Base-by-base conservation (phyloP, 73 alveolate species). In the Stentor coeruleus region DNA sequence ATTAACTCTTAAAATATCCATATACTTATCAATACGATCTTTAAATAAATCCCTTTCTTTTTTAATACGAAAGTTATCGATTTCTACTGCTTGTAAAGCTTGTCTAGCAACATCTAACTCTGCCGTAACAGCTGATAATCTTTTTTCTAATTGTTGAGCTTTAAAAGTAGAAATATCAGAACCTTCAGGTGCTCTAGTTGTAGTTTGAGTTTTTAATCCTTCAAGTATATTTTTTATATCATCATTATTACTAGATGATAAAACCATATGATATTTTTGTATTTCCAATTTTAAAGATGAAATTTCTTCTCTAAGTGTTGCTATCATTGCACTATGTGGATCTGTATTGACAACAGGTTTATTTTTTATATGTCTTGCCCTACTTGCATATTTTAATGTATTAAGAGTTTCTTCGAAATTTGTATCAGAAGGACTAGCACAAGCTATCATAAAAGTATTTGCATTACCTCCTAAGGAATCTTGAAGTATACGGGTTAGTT, bases 391-490 rank as follows among this genome's bases (percentile, higher is more conserved):
- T 81, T 97, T 96, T 75, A 97, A 86, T 36, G 99, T 94, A 83
- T 94, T 96, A 36, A 96, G 82, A 39, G 98, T 96, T 82, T 97
- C 99, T 57, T 97, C 99, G 81, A 92, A 96, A 81, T 92, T 90
- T 20, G 90, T 77, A 76, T 96, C 97, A n/a, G 99, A 95, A 2
- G 99, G 99, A 15, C 98, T 92, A 30, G 94, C 95, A 30, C 99
- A 94, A 6, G 99, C 99, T 35, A 97, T 97, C 99, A 97, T 94
- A 4, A 91, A 91, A 35, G 98, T 97, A 37, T 96, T 85, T 3
- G 98, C 91, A 84, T 97, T 97, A 42, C 99, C 99, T 20, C 99
- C 98, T 26, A 97, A 87, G 20, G 98, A 92, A 76, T 97, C 99
- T 93, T 97, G 97, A 39, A 97, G 91, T 35, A 97, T 97, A 86